A percentile compares a stretch with the other conserved stretches of the same genome.
Evolutionary conservation across 768 basidiomycete species (phyloP).

Genomic region (Termitomyces sp.): DNA sequence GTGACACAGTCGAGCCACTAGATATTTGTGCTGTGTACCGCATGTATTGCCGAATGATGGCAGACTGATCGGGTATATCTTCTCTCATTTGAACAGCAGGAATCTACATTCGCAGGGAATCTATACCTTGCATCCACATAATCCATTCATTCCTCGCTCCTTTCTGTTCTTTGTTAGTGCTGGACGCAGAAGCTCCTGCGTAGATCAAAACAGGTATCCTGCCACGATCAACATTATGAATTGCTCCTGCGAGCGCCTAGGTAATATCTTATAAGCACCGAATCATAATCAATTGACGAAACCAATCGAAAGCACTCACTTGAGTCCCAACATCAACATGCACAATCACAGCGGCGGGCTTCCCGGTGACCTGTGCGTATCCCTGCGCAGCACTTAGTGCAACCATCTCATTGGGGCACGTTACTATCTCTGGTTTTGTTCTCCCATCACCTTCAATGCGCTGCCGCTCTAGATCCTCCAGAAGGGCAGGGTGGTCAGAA

Average conservation of each 20-base stretch:
- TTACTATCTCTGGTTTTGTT: constrained; percentile 48
- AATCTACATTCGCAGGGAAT: neutral
- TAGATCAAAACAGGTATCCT: constrained; percentile 64
- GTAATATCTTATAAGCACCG: neutral
- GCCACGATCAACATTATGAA: constrained; percentile 65
- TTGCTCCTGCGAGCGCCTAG: constrained; percentile 57
- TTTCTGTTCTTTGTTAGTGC: constrained; percentile 46
- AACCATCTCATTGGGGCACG: constrained; percentile 74
- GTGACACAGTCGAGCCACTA: constrained; percentile 45
- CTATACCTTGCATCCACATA: constrained; percentile 62
- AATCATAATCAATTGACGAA: neutral
- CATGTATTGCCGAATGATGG: constrained; percentile 75
- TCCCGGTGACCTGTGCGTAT: constrained; percentile 59
- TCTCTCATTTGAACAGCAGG: neutral
- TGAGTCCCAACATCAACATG: constrained; percentile 72
- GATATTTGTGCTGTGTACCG: constrained; percentile 54
- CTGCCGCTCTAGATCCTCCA: constrained; percentile 64
- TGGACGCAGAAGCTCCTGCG: constrained; percentile 64
- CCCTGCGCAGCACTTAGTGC: constrained; percentile 69
- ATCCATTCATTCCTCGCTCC: constrained; percentile 71
- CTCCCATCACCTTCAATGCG: constrained; percentile 35
- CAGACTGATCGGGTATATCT: constrained; percentile 69
- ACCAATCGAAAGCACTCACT: constrained; percentile 23
- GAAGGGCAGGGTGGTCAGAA: constrained; percentile 65
- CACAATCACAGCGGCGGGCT: constrained; percentile 65